phyloP scores from a whole-genome alignment of 1,139 yeast species.

The Zygoascus meyerae region DNA sequence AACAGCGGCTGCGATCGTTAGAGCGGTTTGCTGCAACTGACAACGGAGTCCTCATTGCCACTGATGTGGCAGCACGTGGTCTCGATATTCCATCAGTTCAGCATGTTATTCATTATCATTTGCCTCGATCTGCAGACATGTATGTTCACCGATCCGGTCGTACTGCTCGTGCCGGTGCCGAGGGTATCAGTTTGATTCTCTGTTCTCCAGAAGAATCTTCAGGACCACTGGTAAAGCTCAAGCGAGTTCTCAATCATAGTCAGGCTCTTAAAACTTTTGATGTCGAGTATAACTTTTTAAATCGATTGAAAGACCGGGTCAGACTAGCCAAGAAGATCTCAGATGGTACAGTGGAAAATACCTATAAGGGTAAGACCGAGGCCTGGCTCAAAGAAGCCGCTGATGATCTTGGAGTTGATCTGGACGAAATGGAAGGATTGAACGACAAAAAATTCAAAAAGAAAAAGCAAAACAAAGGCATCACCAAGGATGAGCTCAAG shows the following conservation, averaged over 20 bases:
- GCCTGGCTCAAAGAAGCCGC: slow-evolving; percentile 89
- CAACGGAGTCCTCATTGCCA: slow-evolving; percentile 72
- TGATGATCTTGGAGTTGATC: slow-evolving; percentile 78
- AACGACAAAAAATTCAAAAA: slow-evolving; percentile 47
- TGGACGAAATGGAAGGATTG: slow-evolving; percentile 40
- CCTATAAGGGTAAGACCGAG: slow-evolving; percentile 62
- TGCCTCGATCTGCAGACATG: slow-evolving; percentile 91
- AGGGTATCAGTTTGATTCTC: slow-evolving; percentile 88
- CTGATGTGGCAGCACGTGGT: slow-evolving; percentile 99
- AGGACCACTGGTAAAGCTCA: slow-evolving; percentile 74
- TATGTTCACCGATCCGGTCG: slow-evolving; percentile 96
- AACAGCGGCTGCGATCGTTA: slow-evolving; percentile 78
- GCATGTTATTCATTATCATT: slow-evolving; percentile 93
- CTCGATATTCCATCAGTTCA: slow-evolving; percentile 86
- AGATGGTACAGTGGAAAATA: slow-evolving; percentile 56
- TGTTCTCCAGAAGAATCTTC: slow-evolving; percentile 90
- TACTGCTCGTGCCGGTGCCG: slow-evolving; percentile 92
- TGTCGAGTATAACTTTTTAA: slow-evolving; percentile 66
- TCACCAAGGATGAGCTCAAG: slow-evolving; percentile 27
- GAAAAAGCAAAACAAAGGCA: slow-evolving; percentile 7
- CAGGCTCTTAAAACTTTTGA: slow-evolving; percentile 61
- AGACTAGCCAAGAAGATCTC: slow-evolving; percentile 66
- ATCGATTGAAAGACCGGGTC: slow-evolving; percentile 66
- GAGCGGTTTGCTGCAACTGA: slow-evolving; percentile 51
- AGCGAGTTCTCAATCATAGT: slow-evolving; percentile 46